Conservation (phyloP, 148 eudicot genomes). For the Cornus kousa region DNA sequence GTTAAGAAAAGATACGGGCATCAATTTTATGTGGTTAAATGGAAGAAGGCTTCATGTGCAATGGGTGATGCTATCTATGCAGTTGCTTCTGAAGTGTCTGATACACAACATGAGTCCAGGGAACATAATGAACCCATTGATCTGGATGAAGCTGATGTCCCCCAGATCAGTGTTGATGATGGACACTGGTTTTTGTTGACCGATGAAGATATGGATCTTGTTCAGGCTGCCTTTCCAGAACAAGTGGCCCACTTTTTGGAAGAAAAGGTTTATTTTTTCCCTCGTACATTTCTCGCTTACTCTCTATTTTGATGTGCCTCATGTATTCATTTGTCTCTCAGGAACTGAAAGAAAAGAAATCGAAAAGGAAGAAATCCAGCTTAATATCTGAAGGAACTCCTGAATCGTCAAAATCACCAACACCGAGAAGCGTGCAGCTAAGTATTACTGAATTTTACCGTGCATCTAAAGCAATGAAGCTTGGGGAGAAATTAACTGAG, state of each 20-base stretch:
- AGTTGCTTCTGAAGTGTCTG: slow-evolving; percentile 34
- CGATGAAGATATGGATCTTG: slow-evolving; percentile 81
- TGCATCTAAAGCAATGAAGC: slow-evolving; percentile 46
- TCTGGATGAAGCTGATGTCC: slow-evolving; percentile 56
- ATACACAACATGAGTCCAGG: slow-evolving; percentile 23
- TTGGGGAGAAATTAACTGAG: slow-evolving; percentile 20
- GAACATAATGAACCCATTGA: slow-evolving; percentile 31
- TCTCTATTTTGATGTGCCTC: neutral
- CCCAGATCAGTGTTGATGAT: slow-evolving; percentile 48
- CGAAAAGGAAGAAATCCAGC: slow-evolving; percentile 34
- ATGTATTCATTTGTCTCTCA: slow-evolving; percentile 9
- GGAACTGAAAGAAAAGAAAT: slow-evolving; percentile 63
- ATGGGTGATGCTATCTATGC: slow-evolving; percentile 16
- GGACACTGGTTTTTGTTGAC: slow-evolving; percentile 57
- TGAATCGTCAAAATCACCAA: slow-evolving; percentile 33
- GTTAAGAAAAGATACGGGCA: slow-evolving; percentile 69
- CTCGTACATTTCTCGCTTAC: neutral
- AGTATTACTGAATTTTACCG: slow-evolving; percentile 77
- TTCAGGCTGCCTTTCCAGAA: slow-evolving; percentile 71
- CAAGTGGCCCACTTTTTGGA: slow-evolving; percentile 45
- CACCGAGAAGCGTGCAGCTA: slow-evolving; percentile 44
- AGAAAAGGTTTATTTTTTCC: slow-evolving; percentile 51
- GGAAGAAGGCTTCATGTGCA: slow-evolving; percentile 54
- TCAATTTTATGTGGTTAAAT: slow-evolving; percentile 60
- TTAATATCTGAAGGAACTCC: slow-evolving; percentile 22